Base-by-base conservation (phyloP, 805 yeast genomes). In the Ogataea saltuana region DNA sequence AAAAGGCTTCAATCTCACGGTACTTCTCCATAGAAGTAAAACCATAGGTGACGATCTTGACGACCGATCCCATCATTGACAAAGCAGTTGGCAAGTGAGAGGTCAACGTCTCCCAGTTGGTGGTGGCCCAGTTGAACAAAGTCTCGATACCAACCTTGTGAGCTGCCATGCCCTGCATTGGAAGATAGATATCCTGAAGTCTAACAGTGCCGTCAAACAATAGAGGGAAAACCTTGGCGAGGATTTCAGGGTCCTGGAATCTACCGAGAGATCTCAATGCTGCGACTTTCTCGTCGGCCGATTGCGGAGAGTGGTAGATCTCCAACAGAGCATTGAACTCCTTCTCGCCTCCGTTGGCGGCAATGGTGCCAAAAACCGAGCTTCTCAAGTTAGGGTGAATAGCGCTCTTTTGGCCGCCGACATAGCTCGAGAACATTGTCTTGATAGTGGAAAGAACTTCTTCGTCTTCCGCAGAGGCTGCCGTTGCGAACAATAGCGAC, bases 61-160 rank as follows among this genome's bases (percentile, higher is more conserved):
- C 85, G 45, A 93, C 81, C 15, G 83, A 71, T 16, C 91, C 85
- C 55, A 91, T 72, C 87, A 89, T 80, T 18, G 88, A 74, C 50
- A 84, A 74, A 10, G 88, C 84, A 12, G 95, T 88, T 39, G 97
- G 96, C 60, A 88, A 75, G 57, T 75, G 70, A 61, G 78, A 74
- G 54, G 68, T 67, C 47, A 91, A 60, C 33, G 70, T 74, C 44
- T 80, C 88, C 91, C 95, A 91, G 65, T 90, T 82, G 11, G 46
- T 56, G 15, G 64, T 57, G 54, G 80, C 59, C 96, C 96, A 91
- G 13, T 58, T 42, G 88, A 90, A 90, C 51, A 83, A 67, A 10
- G 79, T 75, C 52, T 78, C 78, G 45, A 84, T 70, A 69, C 96
- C 95, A 32, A 69, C 71, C 41, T 68, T 72, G 56, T 80, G 81